phyloP scores from a whole-genome alignment of 345 rosid species.

The Geranium brycei region DNA sequence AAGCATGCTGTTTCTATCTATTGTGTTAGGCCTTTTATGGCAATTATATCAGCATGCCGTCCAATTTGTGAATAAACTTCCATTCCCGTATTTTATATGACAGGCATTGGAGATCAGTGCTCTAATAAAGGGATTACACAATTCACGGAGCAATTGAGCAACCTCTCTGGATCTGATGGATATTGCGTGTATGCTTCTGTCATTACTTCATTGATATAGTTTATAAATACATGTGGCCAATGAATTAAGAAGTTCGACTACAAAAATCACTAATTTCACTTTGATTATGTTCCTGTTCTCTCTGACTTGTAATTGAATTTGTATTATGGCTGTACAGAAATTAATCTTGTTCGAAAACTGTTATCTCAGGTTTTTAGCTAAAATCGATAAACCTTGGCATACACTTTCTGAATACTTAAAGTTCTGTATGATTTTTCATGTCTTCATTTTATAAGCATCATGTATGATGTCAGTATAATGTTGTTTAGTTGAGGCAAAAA shows the following conservation, averaged over 20 bases:
- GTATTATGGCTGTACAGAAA: no score
- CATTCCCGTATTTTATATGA: constrained; percentile 5
- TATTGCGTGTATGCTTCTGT: constrained; percentile 50
- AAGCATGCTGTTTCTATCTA: not conserved
- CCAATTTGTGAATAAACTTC: not conserved
- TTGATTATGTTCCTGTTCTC: not conserved
- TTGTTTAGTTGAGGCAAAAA: not conserved
- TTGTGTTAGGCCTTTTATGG: not conserved
- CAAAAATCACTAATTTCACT: not conserved
- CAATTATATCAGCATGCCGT: not conserved
- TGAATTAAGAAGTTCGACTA: not conserved
- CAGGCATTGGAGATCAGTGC: constrained; percentile 82
- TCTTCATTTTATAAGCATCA: not conserved
- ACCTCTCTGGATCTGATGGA: constrained; percentile 64
- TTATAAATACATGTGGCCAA: no score
- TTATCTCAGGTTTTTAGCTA: no score
- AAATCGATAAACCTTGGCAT: no score
- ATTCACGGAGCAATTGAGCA: constrained; percentile 50
- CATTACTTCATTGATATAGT: constrained; percentile 1
- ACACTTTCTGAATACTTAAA: no score
- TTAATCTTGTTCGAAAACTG: no score
- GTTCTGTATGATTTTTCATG: not conserved
- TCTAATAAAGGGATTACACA: constrained; percentile 34
- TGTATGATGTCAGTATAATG: not conserved
- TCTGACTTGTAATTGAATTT: not conserved